Percentiles rank a stretch among this genome's conserved stretches.
phyloP scores from a whole-genome alignment of 2,329 filamentous ascomycete species.

The Alternaria gaisen region DNA sequence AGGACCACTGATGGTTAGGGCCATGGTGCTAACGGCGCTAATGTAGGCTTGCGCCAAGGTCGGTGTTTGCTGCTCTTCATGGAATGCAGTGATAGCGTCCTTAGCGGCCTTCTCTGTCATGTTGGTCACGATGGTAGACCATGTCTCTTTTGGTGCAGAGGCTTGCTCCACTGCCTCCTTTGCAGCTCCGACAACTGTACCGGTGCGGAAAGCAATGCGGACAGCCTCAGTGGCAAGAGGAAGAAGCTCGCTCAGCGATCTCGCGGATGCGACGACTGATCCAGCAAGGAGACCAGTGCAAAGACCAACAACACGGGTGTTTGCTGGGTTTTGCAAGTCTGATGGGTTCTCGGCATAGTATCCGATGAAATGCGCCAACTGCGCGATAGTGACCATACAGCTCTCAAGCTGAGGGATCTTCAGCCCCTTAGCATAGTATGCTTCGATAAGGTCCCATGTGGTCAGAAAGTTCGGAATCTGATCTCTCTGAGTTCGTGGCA shows the following conservation, averaged over 20 bases:
- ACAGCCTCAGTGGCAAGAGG: conserved; percentile 70
- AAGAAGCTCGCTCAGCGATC: conserved; percentile 68
- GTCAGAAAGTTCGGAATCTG: conserved; percentile 69
- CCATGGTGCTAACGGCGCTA: conserved; percentile 67
- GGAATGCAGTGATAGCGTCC: conserved; percentile 65
- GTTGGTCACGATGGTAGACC: conserved; percentile 72
- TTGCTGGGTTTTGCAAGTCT: conserved; percentile 61
- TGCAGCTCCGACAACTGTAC: conserved; percentile 56
- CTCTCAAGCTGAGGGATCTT: conserved; percentile 72
- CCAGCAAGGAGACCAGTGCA: conserved; percentile 77
- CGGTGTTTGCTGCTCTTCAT: conserved; percentile 62
- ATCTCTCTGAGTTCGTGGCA: conserved; percentile 66
- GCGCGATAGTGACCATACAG: conserved; percentile 69
- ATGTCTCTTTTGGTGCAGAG: conserved; percentile 65
- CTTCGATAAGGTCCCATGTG: conserved; percentile 70
- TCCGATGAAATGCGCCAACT: conserved; percentile 74
- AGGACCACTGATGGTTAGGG: conserved; percentile 67
- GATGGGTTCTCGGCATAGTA: conserved; percentile 63
- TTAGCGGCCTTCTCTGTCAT: conserved; percentile 62
- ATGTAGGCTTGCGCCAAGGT: conserved; percentile 63
- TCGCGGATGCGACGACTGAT: conserved; percentile 70
- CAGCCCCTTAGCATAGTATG: conserved; percentile 65
- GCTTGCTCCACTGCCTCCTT: conserved; percentile 61
- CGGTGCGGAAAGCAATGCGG: conserved; percentile 72
- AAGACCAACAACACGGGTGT: conserved; percentile 67